These are phyloP conservation scores for Potentilla sterilis DNA, from an alignment of 306 rosid genomes.

Conservation along the genomic window DNA sequence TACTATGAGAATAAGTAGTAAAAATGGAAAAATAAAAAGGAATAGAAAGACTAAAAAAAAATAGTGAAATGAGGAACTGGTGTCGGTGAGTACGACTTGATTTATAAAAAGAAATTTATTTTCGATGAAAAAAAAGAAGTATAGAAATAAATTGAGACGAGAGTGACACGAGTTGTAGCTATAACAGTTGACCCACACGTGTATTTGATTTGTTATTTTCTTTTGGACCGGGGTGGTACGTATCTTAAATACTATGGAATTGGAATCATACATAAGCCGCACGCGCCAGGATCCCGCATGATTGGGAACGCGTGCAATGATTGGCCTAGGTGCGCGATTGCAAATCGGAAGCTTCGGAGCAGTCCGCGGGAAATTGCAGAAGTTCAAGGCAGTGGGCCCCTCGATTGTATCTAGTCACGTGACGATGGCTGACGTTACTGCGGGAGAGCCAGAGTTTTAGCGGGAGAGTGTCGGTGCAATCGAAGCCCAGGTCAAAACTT, in stretches of 20 bases:
- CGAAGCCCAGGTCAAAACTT: not conserved
- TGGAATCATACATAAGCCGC: not conserved
- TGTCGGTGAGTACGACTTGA: slow-evolving; percentile 28
- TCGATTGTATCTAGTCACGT: not conserved
- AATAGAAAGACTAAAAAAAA: too few species aligned
- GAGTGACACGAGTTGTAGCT: not conserved
- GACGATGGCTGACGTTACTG: not conserved
- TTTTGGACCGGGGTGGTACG: not conserved
- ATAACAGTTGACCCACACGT: not conserved
- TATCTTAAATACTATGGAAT: not conserved
- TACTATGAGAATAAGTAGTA: too few species aligned
- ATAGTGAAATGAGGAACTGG: not conserved
- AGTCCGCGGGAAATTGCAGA: not conserved
- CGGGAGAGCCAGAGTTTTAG: not conserved
- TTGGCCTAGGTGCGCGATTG: slow-evolving; percentile 4
- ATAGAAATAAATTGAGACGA: not conserved
- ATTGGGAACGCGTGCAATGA: not conserved
- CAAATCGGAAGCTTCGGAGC: not conserved
- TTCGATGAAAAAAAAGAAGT: too few species aligned
- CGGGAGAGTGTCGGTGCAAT: slow-evolving; percentile 2
- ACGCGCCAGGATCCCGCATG: slow-evolving; percentile 9
- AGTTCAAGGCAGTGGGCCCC: not conserved
- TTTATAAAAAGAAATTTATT: not conserved
- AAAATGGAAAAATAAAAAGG: too few species aligned
- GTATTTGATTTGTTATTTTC: not conserved